Evolutionary conservation across 2,329 filamentous ascomycete genomes (phyloP).

Genomic region (Paraphaeosphaeria minitans): DNA sequence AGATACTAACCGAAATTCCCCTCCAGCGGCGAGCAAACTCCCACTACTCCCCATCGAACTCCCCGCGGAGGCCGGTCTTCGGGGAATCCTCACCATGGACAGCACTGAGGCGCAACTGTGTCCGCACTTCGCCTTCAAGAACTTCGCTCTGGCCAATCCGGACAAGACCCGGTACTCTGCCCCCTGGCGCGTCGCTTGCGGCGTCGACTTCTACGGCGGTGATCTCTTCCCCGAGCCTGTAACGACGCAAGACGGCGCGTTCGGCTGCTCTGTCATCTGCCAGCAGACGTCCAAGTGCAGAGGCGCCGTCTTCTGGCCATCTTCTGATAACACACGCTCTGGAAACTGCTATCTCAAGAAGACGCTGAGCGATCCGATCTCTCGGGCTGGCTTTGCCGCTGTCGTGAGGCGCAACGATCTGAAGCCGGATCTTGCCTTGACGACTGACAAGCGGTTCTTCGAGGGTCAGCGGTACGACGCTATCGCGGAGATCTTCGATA

Average conservation of each 20-base stretch:
- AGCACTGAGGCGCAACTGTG: no score
- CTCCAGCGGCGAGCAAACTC: not conserved
- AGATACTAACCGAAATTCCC: not conserved
- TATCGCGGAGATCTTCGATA: not conserved
- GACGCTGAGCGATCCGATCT: not conserved
- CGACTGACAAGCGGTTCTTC: not conserved
- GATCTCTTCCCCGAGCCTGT: not conserved
- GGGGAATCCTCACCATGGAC: no score
- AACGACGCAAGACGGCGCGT: not conserved
- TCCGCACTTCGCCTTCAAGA: no score
- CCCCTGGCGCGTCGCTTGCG: not conserved
- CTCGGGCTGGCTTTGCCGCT: not conserved
- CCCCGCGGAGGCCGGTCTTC: no score
- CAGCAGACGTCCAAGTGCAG: not conserved
- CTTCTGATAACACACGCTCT: not conserved
- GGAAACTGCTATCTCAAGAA: not conserved
- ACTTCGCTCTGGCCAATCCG: not conserved
- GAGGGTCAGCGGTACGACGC: not conserved
- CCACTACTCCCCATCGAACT: not conserved
- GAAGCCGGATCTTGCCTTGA: not conserved
- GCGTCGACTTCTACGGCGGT: slow-evolving; percentile 5
- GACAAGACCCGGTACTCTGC: not conserved
- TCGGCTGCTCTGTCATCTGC: not conserved
- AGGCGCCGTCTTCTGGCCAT: not conserved
- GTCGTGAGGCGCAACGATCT: not conserved